Evolutionary conservation across 2,329 filamentous ascomycete genomes (phyloP), one percentile per base, ranked within the genome.

Genomic region (Calonectria crousiana): DNA sequence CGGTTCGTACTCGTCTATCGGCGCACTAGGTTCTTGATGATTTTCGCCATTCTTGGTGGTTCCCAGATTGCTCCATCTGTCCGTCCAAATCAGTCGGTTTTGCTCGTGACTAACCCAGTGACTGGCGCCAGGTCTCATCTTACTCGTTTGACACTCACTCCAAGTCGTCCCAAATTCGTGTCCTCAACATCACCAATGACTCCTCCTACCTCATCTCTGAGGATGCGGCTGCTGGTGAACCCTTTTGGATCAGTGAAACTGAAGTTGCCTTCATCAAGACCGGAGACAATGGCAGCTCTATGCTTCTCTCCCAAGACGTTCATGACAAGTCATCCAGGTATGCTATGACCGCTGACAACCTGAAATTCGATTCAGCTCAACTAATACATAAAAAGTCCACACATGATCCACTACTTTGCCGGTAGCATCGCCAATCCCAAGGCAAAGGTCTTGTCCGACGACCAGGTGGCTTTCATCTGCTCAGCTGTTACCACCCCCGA

Each of bases 81-180:
- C 52, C 30, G 13, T 34, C 18, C 1, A n/a, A 23, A 47, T 23
- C n/a, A 23, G 10, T 47, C 44, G n/a, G 10, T 8, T 56, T 20
- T 34, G 10, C 23, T 23, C 13, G 13, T 20, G 6, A 62, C 56
- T 62, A 28, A 62, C 56, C 36, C 3, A 26, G 16, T 10, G 34
- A 20, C 36, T 23, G 26, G 26, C 41, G 41, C 9, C 16, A 92
- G 83, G 87, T 92, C 20, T 94, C 93, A 0, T 92, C 93, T 2
- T 98, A 98, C 84, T 96, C 92, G 6, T 98, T 98, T 84, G 88
- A 93, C 49, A 89, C 91, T 0, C 95, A 97, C 82, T 88, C 89
- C 60, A 93, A 93, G 82, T 90, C 89, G 6, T 89, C 87, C 74
- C 93, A 95, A 85, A 92, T 94, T 78, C 91, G 93, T 23, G 84